Evolutionary conservation across 2,329 filamentous ascomycete genomes (phyloP).

Genomic region (Ambrosiella cleistominuta): DNA sequence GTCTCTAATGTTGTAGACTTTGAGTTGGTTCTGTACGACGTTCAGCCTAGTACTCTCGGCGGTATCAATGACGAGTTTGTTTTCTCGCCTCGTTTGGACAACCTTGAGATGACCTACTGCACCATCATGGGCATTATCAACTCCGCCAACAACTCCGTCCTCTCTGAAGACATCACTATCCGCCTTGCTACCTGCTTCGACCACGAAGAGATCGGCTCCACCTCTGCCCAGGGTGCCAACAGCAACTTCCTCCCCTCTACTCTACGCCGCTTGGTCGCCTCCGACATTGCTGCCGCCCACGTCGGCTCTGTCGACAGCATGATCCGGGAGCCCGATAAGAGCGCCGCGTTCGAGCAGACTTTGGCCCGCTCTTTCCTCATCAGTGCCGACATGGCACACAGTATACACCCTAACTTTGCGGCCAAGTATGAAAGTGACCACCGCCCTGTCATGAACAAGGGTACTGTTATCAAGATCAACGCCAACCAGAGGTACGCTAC

Average conservation of each 20-base stretch:
- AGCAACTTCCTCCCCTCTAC: slow-evolving; percentile 82
- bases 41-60: slow-evolving; percentile 75
- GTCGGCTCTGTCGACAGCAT: slow-evolving; percentile 41
- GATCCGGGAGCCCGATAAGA: slow-evolving; percentile 40
- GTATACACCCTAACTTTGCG: slow-evolving; percentile 85
- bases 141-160: slow-evolving; percentile 48
- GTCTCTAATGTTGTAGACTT: slow-evolving; percentile 72
- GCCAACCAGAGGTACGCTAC: slow-evolving; percentile 95
- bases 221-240: slow-evolving; percentile 81
- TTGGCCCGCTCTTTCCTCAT: slow-evolving; percentile 81
- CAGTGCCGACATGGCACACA: slow-evolving; percentile 95
- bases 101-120: slow-evolving; percentile 93
- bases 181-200: slow-evolving; percentile 91
- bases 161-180: slow-evolving; percentile 64
- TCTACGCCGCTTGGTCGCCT: slow-evolving; percentile 65
- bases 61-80: slow-evolving; percentile 88
- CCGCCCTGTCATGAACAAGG: slow-evolving; percentile 88
- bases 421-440: slow-evolving; percentile 84
- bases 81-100: slow-evolving; percentile 89
- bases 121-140: slow-evolving; percentile 69
- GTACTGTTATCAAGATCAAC: slow-evolving; percentile 94
- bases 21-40: slow-evolving; percentile 92
- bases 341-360: slow-evolving; percentile 85
- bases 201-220: slow-evolving; percentile 91
- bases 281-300: slow-evolving; percentile 34